Conservation (phyloP, 2,329 filamentous ascomycete genomes). For the Capronia epimyces region DNA sequence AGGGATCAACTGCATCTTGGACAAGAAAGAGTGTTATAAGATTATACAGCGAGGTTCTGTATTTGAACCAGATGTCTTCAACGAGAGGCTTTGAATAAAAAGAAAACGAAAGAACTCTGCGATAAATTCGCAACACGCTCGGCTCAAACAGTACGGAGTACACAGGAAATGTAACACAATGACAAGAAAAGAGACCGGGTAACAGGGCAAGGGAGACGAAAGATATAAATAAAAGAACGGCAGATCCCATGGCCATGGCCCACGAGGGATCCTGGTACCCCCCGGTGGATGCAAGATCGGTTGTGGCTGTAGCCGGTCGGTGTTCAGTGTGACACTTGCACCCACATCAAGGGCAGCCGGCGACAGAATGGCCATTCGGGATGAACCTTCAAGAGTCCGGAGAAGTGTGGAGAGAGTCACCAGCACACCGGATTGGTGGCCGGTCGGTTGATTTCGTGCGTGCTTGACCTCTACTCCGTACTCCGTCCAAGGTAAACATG, state of each 20-base stretch:
- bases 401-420: neutral
- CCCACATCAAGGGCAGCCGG: neutral
- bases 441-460: too few species aligned
- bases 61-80: neutral
- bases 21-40: conserved; percentile 67
- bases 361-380: conserved; percentile 64
- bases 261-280: neutral
- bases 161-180: neutral
- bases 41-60: conserved; percentile 36
- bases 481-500: too few species aligned
- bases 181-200: neutral
- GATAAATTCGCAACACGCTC: neutral
- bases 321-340: neutral
- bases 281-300: neutral
- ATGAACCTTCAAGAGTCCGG: neutral
- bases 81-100: neutral
- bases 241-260: too few species aligned
- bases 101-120: neutral
- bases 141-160: neutral
- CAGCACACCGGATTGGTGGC: neutral
- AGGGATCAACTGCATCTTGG: conserved; percentile 58
- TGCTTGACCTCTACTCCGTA: too few species aligned
- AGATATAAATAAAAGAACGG: too few species aligned
- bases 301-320: too few species aligned
- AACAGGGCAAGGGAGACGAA: neutral